Evolutionary conservation across 2,329 filamentous ascomycete genomes (phyloP).

Genomic region (Xenoacremonium recifei): DNA sequence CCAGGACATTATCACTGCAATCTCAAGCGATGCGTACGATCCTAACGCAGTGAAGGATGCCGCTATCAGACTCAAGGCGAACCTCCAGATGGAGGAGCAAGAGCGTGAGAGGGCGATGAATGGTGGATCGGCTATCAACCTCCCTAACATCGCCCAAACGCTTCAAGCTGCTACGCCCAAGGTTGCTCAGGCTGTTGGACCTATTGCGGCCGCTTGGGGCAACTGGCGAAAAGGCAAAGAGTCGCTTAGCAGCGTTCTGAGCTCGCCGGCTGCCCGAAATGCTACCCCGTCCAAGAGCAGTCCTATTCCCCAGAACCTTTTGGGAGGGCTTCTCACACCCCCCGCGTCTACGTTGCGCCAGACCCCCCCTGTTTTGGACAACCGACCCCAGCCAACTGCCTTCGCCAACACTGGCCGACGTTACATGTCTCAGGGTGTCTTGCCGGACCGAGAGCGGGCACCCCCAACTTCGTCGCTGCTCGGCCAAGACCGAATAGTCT

Average conservation of each 20-base stretch:
- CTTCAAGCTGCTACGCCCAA: constrained; percentile 79
- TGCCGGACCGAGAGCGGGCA: constrained; percentile 22
- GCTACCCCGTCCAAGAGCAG: constrained; percentile 62
- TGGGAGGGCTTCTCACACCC: constrained; percentile 85
- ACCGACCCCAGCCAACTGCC: constrained; percentile 54
- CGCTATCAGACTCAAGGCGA: constrained; percentile 88
- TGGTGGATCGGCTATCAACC: constrained; percentile 62
- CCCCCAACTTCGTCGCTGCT: constrained; percentile 30
- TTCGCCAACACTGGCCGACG: constrained; percentile 60
- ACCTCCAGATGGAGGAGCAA: constrained; percentile 96
- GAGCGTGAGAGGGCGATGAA: constrained; percentile 84
- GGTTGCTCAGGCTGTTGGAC: constrained; percentile 77
- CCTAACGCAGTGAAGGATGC: constrained; percentile 80
- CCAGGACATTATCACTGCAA: constrained; percentile 81
- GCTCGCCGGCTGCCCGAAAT: constrained; percentile 41
- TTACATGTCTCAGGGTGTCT: constrained; percentile 45
- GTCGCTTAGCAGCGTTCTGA: constrained; percentile 42
- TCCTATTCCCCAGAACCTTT: constrained; percentile 55
- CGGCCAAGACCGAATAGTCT: constrained; percentile 26
- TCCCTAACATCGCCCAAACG: constrained; percentile 76
- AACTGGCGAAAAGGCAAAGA: constrained; percentile 80
- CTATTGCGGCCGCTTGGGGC: constrained; percentile 86
- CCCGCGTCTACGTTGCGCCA: constrained; percentile 72
- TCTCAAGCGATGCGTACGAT: constrained; percentile 75
- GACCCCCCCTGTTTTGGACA: constrained; percentile 45